phyloP scores from a whole-genome alignment of 768 basidiomycete genomes.

The Asterophora lycoperdoides region DNA sequence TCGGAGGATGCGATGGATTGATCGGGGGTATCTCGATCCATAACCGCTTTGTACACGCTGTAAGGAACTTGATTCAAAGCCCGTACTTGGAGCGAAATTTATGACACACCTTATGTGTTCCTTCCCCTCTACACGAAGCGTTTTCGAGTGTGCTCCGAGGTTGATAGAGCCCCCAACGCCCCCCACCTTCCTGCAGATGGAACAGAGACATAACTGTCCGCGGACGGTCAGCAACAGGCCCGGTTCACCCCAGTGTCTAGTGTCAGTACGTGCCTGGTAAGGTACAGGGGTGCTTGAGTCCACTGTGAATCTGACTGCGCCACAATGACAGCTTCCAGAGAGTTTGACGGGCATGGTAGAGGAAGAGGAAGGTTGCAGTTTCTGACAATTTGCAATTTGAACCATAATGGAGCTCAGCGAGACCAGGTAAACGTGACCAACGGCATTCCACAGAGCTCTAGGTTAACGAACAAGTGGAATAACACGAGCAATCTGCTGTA shows the following conservation, averaged over 20 bases:
- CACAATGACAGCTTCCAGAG: conserved; percentile 53
- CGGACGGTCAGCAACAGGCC: not conserved
- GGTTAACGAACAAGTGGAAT: no score
- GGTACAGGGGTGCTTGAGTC: conserved; percentile 57
- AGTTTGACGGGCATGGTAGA: conserved; percentile 51
- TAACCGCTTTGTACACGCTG: conserved; percentile 60
- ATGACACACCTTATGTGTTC: conserved; percentile 46
- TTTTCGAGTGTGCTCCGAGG: conserved; percentile 51
- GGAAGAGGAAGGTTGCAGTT: not conserved
- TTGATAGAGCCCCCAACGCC: conserved; percentile 64
- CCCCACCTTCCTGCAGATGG: conserved; percentile 69
- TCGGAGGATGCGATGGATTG: conserved; percentile 50
- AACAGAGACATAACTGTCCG: conserved; percentile 55
- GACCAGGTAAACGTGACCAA: no score
- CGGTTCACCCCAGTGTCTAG: no score
- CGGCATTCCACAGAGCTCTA: no score
- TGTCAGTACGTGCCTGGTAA: conserved; percentile 44
- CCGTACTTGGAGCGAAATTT: not conserved
- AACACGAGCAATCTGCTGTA: no score
- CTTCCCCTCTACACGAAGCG: conserved; percentile 50
- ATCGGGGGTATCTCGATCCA: conserved; percentile 50
- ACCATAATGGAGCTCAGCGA: no score
- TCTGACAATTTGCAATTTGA: no score
- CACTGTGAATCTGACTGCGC: conserved; percentile 43
- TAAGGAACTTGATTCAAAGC: not conserved